Conservation (phyloP, 225 moss, liverwort and hornwort genomes). For the Physcomitrium patens region DNA sequence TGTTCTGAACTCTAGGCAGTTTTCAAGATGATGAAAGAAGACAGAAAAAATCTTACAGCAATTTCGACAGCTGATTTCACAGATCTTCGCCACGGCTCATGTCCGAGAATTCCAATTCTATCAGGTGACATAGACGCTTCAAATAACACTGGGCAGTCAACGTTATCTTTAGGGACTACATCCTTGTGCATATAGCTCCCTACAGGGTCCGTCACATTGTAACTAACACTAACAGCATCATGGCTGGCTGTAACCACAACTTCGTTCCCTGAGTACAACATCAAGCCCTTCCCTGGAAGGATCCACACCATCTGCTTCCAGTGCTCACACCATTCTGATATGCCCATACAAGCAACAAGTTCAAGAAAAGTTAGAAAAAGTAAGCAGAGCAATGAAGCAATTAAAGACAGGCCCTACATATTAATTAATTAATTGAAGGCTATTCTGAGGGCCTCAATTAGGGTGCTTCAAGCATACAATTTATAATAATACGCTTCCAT, state of each 20-base stretch:
- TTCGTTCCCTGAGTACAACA: conserved; percentile 51
- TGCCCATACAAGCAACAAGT: conserved; percentile 28
- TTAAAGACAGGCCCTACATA: not conserved
- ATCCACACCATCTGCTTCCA: conserved; percentile 93
- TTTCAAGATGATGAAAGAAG: conserved; percentile 17
- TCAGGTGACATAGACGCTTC: conserved; percentile 64
- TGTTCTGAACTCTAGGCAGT: not conserved
- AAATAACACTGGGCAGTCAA: conserved; percentile 35
- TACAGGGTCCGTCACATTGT: conserved; percentile 42
- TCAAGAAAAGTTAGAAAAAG: not conserved
- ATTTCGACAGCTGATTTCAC: conserved; percentile 53
- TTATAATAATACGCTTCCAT: not conserved
- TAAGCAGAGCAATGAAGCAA: conserved; percentile 1
- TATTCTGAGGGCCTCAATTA: not conserved
- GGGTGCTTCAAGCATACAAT: not conserved
- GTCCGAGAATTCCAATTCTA: conserved; percentile 72
- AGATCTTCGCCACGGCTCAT: conserved; percentile 49
- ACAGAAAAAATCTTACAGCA: conserved; percentile 48
- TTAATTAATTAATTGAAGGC: not conserved
- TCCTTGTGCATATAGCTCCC: conserved; percentile 31
- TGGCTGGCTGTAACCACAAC: conserved; percentile 52
- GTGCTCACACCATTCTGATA: conserved; percentile 78
- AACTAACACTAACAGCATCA: conserved; percentile 73
- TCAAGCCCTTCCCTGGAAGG: conserved; percentile 58
- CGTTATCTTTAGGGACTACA: conserved; percentile 24